Conservation (phyloP, 164 flowering plant species). For the Magnolia changhungtana region DNA sequence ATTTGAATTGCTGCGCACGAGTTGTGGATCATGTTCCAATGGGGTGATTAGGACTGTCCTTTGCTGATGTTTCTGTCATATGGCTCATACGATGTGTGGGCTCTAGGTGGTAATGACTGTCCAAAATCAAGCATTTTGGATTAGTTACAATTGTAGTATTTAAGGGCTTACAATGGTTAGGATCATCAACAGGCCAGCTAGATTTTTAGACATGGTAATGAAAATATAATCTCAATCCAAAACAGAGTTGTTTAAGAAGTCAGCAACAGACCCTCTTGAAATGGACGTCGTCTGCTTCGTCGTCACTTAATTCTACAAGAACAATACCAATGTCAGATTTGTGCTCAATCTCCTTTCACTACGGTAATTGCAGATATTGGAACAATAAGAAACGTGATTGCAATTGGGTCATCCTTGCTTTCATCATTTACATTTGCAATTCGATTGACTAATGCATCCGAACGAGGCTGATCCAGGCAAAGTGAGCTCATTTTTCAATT, state of each 20-base stretch:
- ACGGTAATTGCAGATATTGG: too few relatives aligned
- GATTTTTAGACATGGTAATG: neutral
- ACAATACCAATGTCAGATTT: slow-evolving; percentile 9
- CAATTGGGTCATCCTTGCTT: neutral
- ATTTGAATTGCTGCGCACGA: neutral
- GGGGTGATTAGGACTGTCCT: neutral
- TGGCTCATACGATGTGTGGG: neutral
- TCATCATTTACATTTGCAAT: neutral
- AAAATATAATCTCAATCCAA: too few relatives aligned
- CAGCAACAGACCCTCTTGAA: slow-evolving; percentile 70
- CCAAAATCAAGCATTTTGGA: too few relatives aligned
- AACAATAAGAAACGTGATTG: neutral
- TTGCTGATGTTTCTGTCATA: neutral
- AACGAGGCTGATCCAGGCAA: neutral
- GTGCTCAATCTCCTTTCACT: neutral
- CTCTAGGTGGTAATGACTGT: neutral
- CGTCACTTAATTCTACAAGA: slow-evolving; percentile 72
- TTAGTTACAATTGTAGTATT: too few relatives aligned
- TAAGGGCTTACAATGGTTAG: too few relatives aligned
- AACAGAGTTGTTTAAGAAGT: neutral
- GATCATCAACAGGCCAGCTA: neutral
- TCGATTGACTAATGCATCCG: neutral
- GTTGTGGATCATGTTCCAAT: neutral
- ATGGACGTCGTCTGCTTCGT: slow-evolving; percentile 83
- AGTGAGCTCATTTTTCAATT: neutral